Percentiles rank a stretch among this genome's conserved stretches.
Evolutionary conservation across 75 land plant species (phyloP).

Genomic region (Selaginella moellendorffii): DNA sequence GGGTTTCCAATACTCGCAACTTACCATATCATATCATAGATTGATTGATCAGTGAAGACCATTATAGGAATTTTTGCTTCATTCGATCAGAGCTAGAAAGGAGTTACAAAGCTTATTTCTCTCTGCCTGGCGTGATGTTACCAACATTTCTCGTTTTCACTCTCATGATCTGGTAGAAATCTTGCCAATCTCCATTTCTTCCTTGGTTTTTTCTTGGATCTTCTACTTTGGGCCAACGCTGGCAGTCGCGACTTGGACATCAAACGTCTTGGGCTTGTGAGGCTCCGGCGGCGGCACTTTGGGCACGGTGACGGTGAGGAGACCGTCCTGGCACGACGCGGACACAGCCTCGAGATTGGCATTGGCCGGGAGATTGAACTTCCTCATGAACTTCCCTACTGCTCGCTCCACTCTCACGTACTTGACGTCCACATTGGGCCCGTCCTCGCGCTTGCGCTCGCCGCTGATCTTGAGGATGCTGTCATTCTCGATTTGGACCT

Average conservation of each 20-base stretch:
- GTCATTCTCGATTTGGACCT: constrained; percentile 7
- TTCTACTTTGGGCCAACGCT: too few relatives aligned
- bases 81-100: too few relatives aligned
- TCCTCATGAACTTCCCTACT: constrained; percentile 1
- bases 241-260: neutral
- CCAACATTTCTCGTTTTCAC: too few relatives aligned
- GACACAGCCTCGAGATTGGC: neutral
- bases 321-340: constrained; percentile 4
- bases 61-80: too few relatives aligned
- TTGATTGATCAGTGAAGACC: too few relatives aligned
- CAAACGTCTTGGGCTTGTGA: constrained; percentile 6
- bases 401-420: constrained; percentile 5
- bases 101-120: too few relatives aligned
- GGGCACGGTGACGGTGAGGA: constrained; percentile 2
- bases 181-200: too few relatives aligned
- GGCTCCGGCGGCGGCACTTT: constrained; percentile 4
- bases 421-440: neutral
- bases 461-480: constrained; percentile 8
- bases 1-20: too few relatives aligned
- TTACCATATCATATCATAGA: too few relatives aligned
- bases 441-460: constrained; percentile 6
- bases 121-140: too few relatives aligned
- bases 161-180: too few relatives aligned
- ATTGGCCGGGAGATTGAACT: constrained; percentile 7
- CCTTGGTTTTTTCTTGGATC: too few relatives aligned